Conservation (phyloP, 108 stramenopile genomes). For the Skeletonema costatum region DNA sequence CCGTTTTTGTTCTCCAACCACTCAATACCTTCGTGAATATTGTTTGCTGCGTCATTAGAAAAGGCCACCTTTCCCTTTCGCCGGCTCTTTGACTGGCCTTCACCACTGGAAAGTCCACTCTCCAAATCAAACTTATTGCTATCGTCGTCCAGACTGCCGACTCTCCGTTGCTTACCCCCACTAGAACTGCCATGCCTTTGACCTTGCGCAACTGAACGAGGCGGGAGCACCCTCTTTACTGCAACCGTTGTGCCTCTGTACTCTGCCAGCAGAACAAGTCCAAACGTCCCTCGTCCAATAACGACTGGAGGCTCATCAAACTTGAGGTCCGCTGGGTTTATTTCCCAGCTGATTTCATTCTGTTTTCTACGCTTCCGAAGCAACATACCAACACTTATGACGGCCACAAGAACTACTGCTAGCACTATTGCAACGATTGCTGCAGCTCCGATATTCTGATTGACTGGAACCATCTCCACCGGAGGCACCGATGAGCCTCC, state of each 20-base stretch:
- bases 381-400: constrained; percentile 8
- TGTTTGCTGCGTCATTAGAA: neutral
- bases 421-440: neutral
- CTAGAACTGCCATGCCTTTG: neutral
- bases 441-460: neutral
- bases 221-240: constrained; percentile 9
- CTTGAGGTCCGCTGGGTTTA: constrained; percentile 52
- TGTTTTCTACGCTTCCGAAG: constrained; percentile 27
- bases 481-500: neutral
- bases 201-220: neutral
- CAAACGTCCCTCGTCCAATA: constrained; percentile 47
- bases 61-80: neutral
- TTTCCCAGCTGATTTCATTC: constrained; percentile 51
- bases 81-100: neutral
- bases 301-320: constrained; percentile 50
- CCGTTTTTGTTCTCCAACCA: neutral
- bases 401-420: constrained; percentile 12
- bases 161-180: neutral
- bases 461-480: neutral
- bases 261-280: constrained; percentile 12
- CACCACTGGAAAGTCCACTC: neutral
- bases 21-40: neutral
- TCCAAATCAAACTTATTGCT: neutral
- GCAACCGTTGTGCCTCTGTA: constrained; percentile 16
- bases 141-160: neutral